A percentile compares a stretch with the other conserved stretches of the same genome.
Evolutionary conservation across 1,284 basidiomycete genomes (phyloP).

Genomic region (Fomitiporia mediterranea): DNA sequence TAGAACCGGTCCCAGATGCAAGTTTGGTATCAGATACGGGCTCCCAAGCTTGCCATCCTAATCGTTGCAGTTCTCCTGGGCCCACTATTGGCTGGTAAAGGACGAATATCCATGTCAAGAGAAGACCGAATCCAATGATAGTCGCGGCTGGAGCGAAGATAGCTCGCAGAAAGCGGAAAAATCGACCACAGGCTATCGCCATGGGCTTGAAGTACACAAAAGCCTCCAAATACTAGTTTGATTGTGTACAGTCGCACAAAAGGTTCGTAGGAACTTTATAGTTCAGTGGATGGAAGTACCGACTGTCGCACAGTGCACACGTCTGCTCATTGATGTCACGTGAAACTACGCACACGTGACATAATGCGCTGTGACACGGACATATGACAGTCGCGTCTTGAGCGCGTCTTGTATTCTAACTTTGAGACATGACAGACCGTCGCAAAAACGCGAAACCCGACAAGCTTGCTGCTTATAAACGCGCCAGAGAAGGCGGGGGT

Average conservation of each 20-base stretch:
- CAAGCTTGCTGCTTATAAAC: conserved; percentile 33
- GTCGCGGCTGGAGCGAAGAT: conserved; percentile 54
- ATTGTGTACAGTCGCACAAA: not conserved
- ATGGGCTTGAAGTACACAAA: too few species aligned
- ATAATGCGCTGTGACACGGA: too few species aligned
- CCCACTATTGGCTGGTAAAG: conserved; percentile 71
- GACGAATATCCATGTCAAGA: conserved; percentile 71
- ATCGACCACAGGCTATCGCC: conserved; percentile 26
- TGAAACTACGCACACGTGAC: too few species aligned
- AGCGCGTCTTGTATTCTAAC: conserved; percentile 12
- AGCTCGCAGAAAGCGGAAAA: conserved; percentile 41
- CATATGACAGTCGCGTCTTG: too few species aligned
- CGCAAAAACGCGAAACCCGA: conserved; percentile 30
- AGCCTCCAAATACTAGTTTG: too few species aligned
- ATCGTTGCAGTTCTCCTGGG: conserved; percentile 63
- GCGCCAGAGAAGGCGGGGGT: conserved; percentile 34
- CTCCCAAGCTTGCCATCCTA: conserved; percentile 95
- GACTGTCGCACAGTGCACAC: too few species aligned
- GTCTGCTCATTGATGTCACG: too few species aligned
- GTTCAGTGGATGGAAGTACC: too few species aligned
- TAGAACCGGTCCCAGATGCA: not conserved
- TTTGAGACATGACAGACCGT: conserved; percentile 17
- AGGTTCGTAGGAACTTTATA: too few species aligned
- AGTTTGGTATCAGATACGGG: conserved; percentile 33
- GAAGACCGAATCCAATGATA: conserved; percentile 59